Evolutionary conservation across 1,139 yeast genomes (phyloP).

Genomic region (Wickerhamiella pararugosa): DNA sequence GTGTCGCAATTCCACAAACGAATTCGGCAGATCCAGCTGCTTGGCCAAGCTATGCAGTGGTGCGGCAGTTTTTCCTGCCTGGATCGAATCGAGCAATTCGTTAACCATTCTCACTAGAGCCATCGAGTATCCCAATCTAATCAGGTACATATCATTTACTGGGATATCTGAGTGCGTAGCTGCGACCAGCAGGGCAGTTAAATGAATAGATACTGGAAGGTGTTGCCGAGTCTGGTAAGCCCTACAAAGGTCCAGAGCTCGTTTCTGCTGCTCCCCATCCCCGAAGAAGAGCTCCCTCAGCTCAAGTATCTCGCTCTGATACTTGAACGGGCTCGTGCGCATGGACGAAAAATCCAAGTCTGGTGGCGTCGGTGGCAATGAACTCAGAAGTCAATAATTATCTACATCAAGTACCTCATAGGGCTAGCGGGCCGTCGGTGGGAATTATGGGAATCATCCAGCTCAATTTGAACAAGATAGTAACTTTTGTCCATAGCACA

Average conservation of each 20-base stretch:
- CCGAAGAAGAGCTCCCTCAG: conserved; percentile 46
- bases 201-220: conserved; percentile 67
- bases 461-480: background rate
- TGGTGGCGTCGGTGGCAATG: no score
- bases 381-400: no score
- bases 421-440: no score
- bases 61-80: conserved; percentile 62
- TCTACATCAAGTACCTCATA: no score
- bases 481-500: background rate
- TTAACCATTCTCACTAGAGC: conserved; percentile 77
- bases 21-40: conserved; percentile 53
- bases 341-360: no score
- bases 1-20: conserved; percentile 83
- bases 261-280: conserved; percentile 23
- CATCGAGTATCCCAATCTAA: conserved; percentile 52
- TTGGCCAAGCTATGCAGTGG: conserved; percentile 67
- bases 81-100: conserved; percentile 77
- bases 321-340: conserved; percentile 28
- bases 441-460: background rate
- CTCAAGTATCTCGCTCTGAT: conserved; percentile 34
- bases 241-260: conserved; percentile 46
- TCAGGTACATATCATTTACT: conserved; percentile 18
- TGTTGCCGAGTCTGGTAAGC: conserved; percentile 52
- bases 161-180: conserved; percentile 33
- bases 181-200: conserved; percentile 49